Conservation (phyloP, 2,329 filamentous ascomycete genomes). For the Arthrobotrys musiformis region DNA sequence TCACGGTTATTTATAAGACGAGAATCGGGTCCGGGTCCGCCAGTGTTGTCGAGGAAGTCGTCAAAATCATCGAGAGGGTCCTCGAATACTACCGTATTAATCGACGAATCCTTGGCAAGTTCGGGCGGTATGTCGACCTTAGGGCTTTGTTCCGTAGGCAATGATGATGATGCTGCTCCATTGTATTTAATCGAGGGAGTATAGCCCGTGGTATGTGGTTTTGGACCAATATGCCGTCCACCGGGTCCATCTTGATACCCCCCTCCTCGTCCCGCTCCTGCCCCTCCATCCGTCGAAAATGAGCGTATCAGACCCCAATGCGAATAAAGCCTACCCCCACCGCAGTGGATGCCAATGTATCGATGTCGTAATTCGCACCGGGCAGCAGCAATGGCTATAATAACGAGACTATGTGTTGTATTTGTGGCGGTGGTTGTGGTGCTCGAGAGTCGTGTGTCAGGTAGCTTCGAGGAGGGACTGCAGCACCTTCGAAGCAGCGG, state of each 20-base stretch:
- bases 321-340: background rate
- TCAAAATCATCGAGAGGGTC: constrained; percentile 22
- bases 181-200: background rate
- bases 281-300: constrained; percentile 20
- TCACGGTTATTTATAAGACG: constrained; percentile 1
- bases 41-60: background rate
- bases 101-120: constrained; percentile 15
- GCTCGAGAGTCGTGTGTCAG: background rate
- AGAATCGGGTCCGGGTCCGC: constrained; percentile 7
- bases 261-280: background rate
- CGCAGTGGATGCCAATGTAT: background rate
- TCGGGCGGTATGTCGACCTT: constrained; percentile 21
- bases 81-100: background rate
- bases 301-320: background rate
- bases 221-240: background rate
- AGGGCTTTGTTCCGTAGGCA: background rate
- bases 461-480: constrained; percentile 16
- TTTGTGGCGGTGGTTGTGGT: background rate
- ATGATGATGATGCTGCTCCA: background rate
- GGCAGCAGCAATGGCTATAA: constrained; percentile 26
- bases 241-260: constrained; percentile 2
- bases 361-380: background rate
- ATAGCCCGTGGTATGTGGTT: background rate
- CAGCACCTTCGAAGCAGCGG: constrained; percentile 52
- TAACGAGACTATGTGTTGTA: no score